phyloP scores from a whole-genome alignment of 306 rosid genomes.

The Malus orientalis region DNA sequence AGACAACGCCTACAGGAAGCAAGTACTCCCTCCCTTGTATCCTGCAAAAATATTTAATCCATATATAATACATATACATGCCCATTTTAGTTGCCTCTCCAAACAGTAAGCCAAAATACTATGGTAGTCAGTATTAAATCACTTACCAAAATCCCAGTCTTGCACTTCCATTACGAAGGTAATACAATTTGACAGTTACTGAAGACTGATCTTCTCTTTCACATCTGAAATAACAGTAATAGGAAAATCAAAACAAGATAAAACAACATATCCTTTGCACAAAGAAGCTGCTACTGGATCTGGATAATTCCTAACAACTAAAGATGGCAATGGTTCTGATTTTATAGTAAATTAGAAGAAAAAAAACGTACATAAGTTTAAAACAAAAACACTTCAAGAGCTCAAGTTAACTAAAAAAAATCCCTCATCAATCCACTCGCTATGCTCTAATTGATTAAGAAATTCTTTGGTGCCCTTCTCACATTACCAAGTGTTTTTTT shows the following conservation, averaged over 20 bases:
- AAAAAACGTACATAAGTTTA: too few relatives aligned
- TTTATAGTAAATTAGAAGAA: neutral
- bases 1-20: constrained; percentile 84
- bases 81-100: neutral
- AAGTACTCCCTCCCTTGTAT: constrained; percentile 74
- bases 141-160: constrained; percentile 91
- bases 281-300: neutral
- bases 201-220: constrained; percentile 81
- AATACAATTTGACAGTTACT: constrained; percentile 60
- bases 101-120: constrained; percentile 15
- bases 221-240: constrained; percentile 40
- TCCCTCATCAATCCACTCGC: too few relatives aligned
- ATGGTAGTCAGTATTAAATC: constrained; percentile 7
- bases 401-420: too few relatives aligned
- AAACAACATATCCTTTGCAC: neutral
- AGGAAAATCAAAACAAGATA: neutral
- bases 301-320: neutral
- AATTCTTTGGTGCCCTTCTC: too few relatives aligned
- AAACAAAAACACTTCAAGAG: too few relatives aligned
- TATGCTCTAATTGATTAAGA: too few relatives aligned
- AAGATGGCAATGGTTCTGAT: neutral
- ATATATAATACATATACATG: too few relatives aligned
- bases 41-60: constrained; percentile 38
- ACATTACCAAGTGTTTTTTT: too few relatives aligned
- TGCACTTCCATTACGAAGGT: constrained; percentile 84